Evolutionary conservation across 352 stramenopile species (phyloP), one percentile per base, ranked within the genome.

Genomic region (Globisporangium megalacanthum): DNA sequence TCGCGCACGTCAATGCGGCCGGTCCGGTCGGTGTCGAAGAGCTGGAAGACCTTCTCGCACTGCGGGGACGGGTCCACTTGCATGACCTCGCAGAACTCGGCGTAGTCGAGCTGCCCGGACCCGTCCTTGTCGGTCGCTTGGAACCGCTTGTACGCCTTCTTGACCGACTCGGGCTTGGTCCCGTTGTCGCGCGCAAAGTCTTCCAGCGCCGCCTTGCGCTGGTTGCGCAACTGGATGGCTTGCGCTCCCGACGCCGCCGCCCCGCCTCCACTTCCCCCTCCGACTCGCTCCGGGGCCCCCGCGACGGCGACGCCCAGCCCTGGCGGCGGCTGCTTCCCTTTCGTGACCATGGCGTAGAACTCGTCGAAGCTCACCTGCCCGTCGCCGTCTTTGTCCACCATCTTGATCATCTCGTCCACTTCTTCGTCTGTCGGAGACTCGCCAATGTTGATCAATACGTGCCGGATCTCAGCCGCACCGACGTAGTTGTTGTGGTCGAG

Each of bases 61-160:
- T 97, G 83, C 8, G 88, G 79, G 42, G 81, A 92, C 22, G 94
- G 89, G 56, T 98, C 94, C 45, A 98, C 84, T 62, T 97, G 88
- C 73, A 98, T 77, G 35, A 98, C 79, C 64, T 98, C 91, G 60
- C 95, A 98, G 73, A 98, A 98, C 72, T 98, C 95, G 17, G 90
- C 96, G 79, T 98, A 98, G 69, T 98, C 90, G 57, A 98, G 97
- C 62, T 98, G 83, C 22, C 95, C 95, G 5, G 83, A 97, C 29
- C 94, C 94, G 52, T 97, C 89, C 62, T 98, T 97, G 71, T 97
- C 90, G 3, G 88, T 94, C 13, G 88, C 86, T 74, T 98, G 88
- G 79, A 98, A 99, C 33, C 92, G 82, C 67, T 98, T 98, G 79
- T 98, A 98, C 42, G 92, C 92, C 67, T 97, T 97, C 72, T 98